Conservation (phyloP, 768 basidiomycete genomes). For the Calocybe gangraenosa region DNA sequence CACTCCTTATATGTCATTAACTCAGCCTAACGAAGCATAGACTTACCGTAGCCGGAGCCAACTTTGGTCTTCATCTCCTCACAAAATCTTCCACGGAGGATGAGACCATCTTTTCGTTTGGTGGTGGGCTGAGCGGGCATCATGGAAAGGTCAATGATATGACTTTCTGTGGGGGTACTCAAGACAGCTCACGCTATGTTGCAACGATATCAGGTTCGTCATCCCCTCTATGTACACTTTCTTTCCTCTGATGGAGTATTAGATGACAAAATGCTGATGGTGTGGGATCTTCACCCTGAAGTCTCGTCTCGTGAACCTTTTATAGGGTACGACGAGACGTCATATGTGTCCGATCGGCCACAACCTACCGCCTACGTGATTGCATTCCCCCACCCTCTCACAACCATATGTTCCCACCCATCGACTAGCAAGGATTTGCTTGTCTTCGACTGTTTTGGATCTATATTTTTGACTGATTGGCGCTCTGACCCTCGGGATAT, state of each 20-base stretch:
- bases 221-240: background rate
- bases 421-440: slow-evolving; percentile 75
- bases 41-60: slow-evolving; percentile 60
- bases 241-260: slow-evolving; percentile 4
- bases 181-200: slow-evolving; percentile 68
- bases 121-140: slow-evolving; percentile 78
- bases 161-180: slow-evolving; percentile 73
- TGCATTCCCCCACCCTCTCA: slow-evolving; percentile 68
- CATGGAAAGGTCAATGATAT: slow-evolving; percentile 77
- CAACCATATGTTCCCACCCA: slow-evolving; percentile 65
- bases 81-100: slow-evolving; percentile 44
- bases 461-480: slow-evolving; percentile 81
- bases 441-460: slow-evolving; percentile 71
- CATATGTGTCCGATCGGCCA: slow-evolving; percentile 35
- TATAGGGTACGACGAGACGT: slow-evolving; percentile 23
- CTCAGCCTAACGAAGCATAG: slow-evolving; percentile 31
- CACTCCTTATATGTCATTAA: background rate
- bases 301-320: slow-evolving; percentile 34
- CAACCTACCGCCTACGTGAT: slow-evolving; percentile 80
- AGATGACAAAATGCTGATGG: slow-evolving; percentile 85
- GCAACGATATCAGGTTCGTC: slow-evolving; percentile 72
- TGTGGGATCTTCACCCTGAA: slow-evolving; percentile 79
- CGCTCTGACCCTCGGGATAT: slow-evolving; percentile 60
- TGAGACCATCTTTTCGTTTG: slow-evolving; percentile 65
- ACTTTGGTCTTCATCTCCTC: slow-evolving; percentile 70